Evolutionary conservation across 441 rosid species (phyloP).

Genomic region (Adansonia rubrostipa): DNA sequence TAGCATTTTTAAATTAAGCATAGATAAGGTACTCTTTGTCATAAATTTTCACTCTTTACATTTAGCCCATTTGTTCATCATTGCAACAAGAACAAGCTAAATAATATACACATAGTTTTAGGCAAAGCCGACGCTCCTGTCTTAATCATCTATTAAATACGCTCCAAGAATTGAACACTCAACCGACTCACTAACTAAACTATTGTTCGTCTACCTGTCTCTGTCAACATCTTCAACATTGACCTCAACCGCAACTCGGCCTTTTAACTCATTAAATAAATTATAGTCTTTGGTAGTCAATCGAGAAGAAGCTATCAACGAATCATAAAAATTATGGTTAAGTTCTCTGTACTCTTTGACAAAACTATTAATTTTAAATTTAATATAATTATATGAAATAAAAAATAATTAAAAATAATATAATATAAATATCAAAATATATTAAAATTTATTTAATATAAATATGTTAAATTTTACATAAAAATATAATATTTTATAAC

Average conservation of each 20-base stretch:
- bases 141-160: background rate
- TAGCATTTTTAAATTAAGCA: no score
- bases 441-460: no score
- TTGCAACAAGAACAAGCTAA: background rate
- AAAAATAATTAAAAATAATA: background rate
- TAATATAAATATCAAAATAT: no score
- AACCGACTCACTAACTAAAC: background rate
- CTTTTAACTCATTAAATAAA: background rate
- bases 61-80: background rate
- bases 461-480: no score
- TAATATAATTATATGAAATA: no score
- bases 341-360: background rate
- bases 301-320: background rate
- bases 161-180: background rate
- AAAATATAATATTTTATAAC: no score
- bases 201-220: no score
- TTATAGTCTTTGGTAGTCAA: background rate
- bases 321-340: background rate
- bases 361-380: no score
- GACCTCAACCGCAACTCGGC: background rate
- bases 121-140: background rate
- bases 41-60: no score
- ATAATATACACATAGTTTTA: background rate
- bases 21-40: no score
- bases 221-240: conserved; percentile 9